Base-by-base conservation (phyloP, 352 stramenopile species). In the Blastocystis sp. region DNA sequence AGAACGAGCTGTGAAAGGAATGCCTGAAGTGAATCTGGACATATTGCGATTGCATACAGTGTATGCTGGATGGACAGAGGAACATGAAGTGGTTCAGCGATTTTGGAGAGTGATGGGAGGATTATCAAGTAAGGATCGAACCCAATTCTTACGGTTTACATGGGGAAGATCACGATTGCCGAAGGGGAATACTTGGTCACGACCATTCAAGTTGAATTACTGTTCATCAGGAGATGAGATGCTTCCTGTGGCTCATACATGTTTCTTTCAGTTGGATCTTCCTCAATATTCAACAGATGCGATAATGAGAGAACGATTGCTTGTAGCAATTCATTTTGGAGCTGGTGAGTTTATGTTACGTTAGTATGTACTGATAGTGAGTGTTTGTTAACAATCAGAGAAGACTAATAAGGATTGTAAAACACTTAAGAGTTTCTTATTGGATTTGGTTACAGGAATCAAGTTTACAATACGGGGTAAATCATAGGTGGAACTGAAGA, bases 221-320 rank as follows among this genome's bases (percentile, higher is more conserved):
- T 95, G 94, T 87, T 90, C 91, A 57, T 93, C 92, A 0, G 92
- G 93, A 24, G 93, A 96, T 88, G 90, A 90, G 63, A 93, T 92
- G 51, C 88, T 97, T 24, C 93, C 93, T 0, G 92, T 97, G 6
- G 94, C 93, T 46, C 94, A 97, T 90, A 97, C 94, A 56, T 97
- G 94, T 89, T 97, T 97, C 90, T 97, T 97, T 89, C 95, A 92
- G 27, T 91, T 97, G 67, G 94, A 97, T 88, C 88, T 97, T 35
- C 94, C 94, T 46, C 92, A 93, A 16, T 97, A 97, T 89, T 94
- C 91, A 42, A 96, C 93, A 1, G 90, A 93, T 52, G 92, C 95
- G 32, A 92, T 92, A 58, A 97, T 97, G 93, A 91, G 90, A 29
- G 92, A 91, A 59, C 95, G 95, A 90, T 89, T 97, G 43, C 91